Evolutionary conservation across 441 rosid species (phyloP), one percentile per base, ranked within the genome.

Genomic region (Caryocar brasiliense): DNA sequence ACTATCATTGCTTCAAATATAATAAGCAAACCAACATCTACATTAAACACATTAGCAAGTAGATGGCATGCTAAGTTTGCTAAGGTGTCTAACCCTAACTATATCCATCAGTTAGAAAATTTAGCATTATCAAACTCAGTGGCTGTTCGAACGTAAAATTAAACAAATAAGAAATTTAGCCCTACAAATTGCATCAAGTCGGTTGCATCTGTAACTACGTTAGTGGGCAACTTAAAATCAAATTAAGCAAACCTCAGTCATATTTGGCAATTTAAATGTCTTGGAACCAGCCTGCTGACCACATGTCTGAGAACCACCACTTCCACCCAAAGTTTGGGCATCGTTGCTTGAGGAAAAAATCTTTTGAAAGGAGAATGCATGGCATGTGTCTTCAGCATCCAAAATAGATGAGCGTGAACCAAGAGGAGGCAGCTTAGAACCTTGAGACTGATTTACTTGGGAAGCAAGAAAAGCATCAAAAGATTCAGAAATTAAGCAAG

Each of bases 341-440:
- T 61, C 79, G 61, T 55, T 55, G 40, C 29, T 35, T 0, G 49
- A 51, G 19, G 72, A 65, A 49, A 82, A 60, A 47, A 54, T 41
- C 8, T 67, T 83, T 53, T 74, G 81, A 47, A 73, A 78, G 17
- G 84, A 34, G 77, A 90, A 84, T 37, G 83, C 92, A 40, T 86
- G 91, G 62, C 98, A 86, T 40, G 98, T 86, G 42, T 90, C 86
- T 51, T 90, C 95, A 40, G 90, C 98, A 65, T 90, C 94, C 52
- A 90, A 72, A 50, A 86, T 84, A 25, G 98, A 89, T 18, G 81
- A 76, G 43, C 52, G 58, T 9, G 71, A 11, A 51, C 61, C 72
- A 40, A 68, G 73, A 47, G 66, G 30, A 25, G 63, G 54, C 34
- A 36, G 69, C 41, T 51, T 55, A 37, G 64, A 68, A 70, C 54